A percentile compares a stretch with the other conserved stretches of the same genome.
Evolutionary conservation across 2,329 filamentous ascomycete species (phyloP).

Genomic region (Verticillium isaacii): DNA sequence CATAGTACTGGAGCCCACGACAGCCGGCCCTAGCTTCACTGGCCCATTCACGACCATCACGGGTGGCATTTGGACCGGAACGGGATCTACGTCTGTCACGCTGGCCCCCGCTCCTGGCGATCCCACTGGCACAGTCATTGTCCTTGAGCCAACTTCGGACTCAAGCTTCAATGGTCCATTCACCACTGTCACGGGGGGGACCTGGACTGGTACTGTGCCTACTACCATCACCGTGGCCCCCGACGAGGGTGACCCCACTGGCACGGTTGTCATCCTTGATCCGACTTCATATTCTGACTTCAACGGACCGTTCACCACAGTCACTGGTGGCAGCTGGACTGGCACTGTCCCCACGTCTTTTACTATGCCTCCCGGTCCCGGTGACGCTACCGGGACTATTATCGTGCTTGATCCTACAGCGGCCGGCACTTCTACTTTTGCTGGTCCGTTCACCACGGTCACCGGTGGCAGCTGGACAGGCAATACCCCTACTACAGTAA

Average conservation of each 20-base stretch:
- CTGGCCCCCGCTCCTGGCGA: not conserved
- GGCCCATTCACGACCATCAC: conserved; percentile 1
- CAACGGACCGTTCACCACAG: conserved; percentile 1
- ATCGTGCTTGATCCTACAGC: not conserved
- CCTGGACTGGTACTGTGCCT: not conserved
- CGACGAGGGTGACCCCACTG: not conserved
- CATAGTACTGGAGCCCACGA: not conserved
- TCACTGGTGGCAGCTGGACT: not conserved
- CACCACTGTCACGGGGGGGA: not conserved
- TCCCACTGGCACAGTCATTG: not conserved
- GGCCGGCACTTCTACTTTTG: not conserved
- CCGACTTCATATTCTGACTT: not conserved
- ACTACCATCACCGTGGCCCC: not conserved
- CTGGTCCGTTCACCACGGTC: conserved; percentile 6
- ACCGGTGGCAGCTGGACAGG: not conserved
- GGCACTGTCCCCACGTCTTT: not conserved
- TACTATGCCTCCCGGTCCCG: not conserved
- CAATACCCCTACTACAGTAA: not conserved
- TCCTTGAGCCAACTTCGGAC: not conserved
- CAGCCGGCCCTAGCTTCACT: not conserved
- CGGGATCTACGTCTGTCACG: not conserved
- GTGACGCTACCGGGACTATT: not conserved
- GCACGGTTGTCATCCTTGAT: not conserved
- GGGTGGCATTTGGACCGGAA: not conserved
- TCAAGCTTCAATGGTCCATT: not conserved